Evolutionary conservation across 1,284 basidiomycete species (phyloP).

Genomic region (Leccinum brunneo-olivaceum): DNA sequence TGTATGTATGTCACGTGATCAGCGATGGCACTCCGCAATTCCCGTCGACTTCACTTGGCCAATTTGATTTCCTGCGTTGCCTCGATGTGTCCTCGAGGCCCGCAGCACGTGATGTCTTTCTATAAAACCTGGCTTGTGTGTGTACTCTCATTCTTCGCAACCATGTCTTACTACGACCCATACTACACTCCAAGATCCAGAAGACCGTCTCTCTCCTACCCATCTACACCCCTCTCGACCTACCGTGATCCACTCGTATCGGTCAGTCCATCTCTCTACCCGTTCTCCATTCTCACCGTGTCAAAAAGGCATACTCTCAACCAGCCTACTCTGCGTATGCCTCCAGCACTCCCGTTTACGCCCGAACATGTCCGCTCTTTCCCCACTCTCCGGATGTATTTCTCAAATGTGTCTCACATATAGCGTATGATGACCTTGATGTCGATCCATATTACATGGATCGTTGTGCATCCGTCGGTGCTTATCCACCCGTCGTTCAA

Average conservation of each 20-base stretch:
- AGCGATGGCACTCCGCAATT: too few relatives aligned
- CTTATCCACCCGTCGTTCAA: constrained; percentile 21
- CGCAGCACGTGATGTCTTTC: constrained; percentile 7
- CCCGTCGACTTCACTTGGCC: too few relatives aligned
- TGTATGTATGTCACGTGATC: too few relatives aligned
- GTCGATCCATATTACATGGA: constrained; percentile 22
- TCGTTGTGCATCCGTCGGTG: constrained; percentile 14
- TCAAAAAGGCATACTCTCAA: constrained; percentile 20
- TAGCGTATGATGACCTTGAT: constrained; percentile 27
- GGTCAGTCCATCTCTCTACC: constrained; percentile 8
- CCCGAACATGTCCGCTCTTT: constrained; percentile 15
- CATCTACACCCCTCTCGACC: constrained; percentile 18
- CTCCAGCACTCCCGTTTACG: constrained; percentile 13
- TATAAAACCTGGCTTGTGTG: constrained; percentile 20
- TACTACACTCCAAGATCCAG: constrained; percentile 28
- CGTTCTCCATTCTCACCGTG: constrained; percentile 5
- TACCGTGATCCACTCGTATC: constrained; percentile 21
- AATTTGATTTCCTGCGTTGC: too few relatives aligned
- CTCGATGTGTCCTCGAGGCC: constrained; percentile 30
- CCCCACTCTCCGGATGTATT: not conserved
- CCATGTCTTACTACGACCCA: constrained; percentile 30
- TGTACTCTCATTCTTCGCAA: constrained; percentile 6
- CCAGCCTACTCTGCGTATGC: constrained; percentile 26
- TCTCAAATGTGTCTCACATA: constrained; percentile 4
- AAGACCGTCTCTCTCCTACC: constrained; percentile 24